These are phyloP conservation scores for Crithidia brevicula DNA, from an alignment of 208 protist genomes.

Conservation along the genomic window DNA sequence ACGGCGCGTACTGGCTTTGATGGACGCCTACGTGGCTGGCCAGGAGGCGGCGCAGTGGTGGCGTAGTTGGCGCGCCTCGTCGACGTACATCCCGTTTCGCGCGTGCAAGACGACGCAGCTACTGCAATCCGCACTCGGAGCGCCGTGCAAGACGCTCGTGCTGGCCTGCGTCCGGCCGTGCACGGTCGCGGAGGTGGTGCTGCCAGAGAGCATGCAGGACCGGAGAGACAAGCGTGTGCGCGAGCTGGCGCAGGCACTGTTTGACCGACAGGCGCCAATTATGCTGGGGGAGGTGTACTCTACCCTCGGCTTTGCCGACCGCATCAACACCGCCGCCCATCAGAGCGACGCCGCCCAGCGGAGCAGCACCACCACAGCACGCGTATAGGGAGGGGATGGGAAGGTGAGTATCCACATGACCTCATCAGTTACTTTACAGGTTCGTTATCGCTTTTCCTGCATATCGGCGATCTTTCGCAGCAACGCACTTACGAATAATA, in stretches of 20 bases:
- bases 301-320: conserved; percentile 23
- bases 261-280: conserved; percentile 24
- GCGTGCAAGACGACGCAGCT: conserved; percentile 81
- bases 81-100: conserved; percentile 63
- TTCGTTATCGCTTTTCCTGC: too few relatives aligned
- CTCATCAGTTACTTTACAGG: too few relatives aligned
- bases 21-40: conserved; percentile 23
- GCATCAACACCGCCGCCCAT: conserved; percentile 24
- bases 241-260: conserved; percentile 19
- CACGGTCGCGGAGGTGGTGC: conserved; percentile 36
- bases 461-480: too few relatives aligned
- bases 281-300: conserved; percentile 34
- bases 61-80: conserved; percentile 20
- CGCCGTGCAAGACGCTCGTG: conserved; percentile 65
- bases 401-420: too few relatives aligned
- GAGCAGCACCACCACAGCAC: too few relatives aligned
- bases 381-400: too few relatives aligned
- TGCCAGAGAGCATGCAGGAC: conserved; percentile 27
- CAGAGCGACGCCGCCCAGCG: neutral
- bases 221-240: conserved; percentile 11
- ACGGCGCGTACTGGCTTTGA: conserved; percentile 24
- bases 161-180: conserved; percentile 79
- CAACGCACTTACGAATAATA: too few relatives aligned
- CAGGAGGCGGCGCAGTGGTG: conserved; percentile 30
- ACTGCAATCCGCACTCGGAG: conserved; percentile 65